Evolutionary conservation across 768 basidiomycete genomes (phyloP), one percentile per base, ranked within the genome.

Genomic region (Scleroderma bovista): DNA sequence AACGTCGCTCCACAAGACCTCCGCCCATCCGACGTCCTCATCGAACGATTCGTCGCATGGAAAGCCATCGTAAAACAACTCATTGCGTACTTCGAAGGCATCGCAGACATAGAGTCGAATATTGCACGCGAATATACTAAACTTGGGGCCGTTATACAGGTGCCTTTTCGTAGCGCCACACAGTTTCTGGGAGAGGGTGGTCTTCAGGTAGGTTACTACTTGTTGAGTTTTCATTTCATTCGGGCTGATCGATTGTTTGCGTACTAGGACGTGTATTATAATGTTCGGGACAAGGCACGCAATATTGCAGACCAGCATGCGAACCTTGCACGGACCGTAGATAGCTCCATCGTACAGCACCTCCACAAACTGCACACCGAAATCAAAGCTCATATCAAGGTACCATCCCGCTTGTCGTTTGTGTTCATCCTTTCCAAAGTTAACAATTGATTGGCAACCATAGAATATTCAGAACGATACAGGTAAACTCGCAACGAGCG

Each of bases 101-200:
- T 83, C 51, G 83, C 83, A 20, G 94, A 97, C 65, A 95, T 97
- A 52, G 88, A 99, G 72, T 91, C 90, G 68, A 94, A 94, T 66
- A 87, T 91, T 6, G 93, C 94, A 12, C 82, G 83, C 53, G 95
- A 98, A 69, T 78, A 97, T 62, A 88, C 86, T 6, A 94, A 95
- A 66, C 83, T 99, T 39, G 88, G 89, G 10, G 92, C 86, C 2
- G 91, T 98, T 53, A 95, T 99, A 52, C 95, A 99, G 66, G 95
- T 98, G 0, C 96, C 96, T 0, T 98, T 99, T 73, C 75, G 86
- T 32, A 80, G 90, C 3, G 94, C 93, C 7, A 95, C 96, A 69
- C 95, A 98, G 73, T 99, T 99, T 64, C 75, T 99, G 4, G 96
- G 96, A n/a, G 93, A 98, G 67, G 91, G 90, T 12, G 95, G 96